Evolutionary conservation across 192 early-diverging fungal species (phyloP).

Genomic region (Entomortierella chlamydospora): DNA sequence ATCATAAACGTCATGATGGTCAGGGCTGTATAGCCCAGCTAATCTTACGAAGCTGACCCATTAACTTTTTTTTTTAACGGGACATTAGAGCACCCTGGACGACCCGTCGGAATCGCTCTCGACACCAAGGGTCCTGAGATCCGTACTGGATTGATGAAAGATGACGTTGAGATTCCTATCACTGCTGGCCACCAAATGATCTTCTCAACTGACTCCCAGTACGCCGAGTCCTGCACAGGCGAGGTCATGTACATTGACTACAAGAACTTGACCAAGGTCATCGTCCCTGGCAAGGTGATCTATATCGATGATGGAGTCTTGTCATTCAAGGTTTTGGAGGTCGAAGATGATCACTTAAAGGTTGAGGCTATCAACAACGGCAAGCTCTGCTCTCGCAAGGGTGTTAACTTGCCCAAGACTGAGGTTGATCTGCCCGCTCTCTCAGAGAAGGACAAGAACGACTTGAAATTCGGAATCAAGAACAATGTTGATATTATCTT

Average conservation of each 20-base stretch:
- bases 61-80: constrained; percentile 8
- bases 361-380: constrained; percentile 90
- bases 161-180: constrained; percentile 79
- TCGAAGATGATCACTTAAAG: constrained; percentile 64
- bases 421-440: constrained; percentile 94
- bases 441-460: constrained; percentile 93
- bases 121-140: constrained; percentile 93
- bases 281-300: constrained; percentile 78
- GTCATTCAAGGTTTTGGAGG: constrained; percentile 91
- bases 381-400: constrained; percentile 91
- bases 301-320: constrained; percentile 97
- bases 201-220: constrained; percentile 74
- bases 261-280: constrained; percentile 80
- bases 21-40: background rate
- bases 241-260: constrained; percentile 86
- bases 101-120: constrained; percentile 77
- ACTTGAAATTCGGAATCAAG: constrained; percentile 92
- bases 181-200: constrained; percentile 82
- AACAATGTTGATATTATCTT: constrained; percentile 96
- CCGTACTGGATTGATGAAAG: constrained; percentile 85
- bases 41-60: background rate
- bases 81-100: constrained; percentile 60
- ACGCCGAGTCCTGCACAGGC: constrained; percentile 69
- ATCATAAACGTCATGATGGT: background rate
- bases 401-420: constrained; percentile 94